Evolutionary conservation across 1,284 basidiomycete genomes (phyloP), one percentile per base, ranked within the genome.

Genomic region (Chalciporus sp.): DNA sequence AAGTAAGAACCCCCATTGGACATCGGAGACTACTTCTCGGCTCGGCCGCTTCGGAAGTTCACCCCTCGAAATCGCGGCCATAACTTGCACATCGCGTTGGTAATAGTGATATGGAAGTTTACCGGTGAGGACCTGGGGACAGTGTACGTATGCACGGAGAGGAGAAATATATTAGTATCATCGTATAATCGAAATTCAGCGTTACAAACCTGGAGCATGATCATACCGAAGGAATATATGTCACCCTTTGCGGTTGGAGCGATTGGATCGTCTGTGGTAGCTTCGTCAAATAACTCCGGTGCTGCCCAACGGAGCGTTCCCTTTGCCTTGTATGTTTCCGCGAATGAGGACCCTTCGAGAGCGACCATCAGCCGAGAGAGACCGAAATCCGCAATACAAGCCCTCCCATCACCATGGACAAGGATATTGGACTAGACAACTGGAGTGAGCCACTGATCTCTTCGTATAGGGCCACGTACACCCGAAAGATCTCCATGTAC

Each of bases 401-500:
- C 66, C 26, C 64, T 57, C 28, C 66, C 63, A 5, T 43, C 56
- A 2, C 11, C 26, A 19, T 59, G 7, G 7, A 65, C 40, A 0
- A 65, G 66, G 40, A 68, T 19, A 16, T 65, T 65, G 6, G 63
- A 53, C 62, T 23, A 67, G 28, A 47, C 17, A 7, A 9, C n/a
- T 4, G 23, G 23, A 7, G 26, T 50, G 12, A 49, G 49, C 8
- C 1, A 11, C 3, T 3, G 23, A n/a, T 29, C 42, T 29, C 9
- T 1, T 17, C 2, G 6, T 29, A 41, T 0, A 27, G 28, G 33
- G 6, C 10, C 7, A 31, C 68, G 20, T 51, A 71, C 68, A 4
- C 67, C 67, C 37, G 67, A 70, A 6, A 67, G 64, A 39, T 70
- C 66, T 1, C 67, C 67, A 1, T 68, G 67, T 4, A 67, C 51